phyloP scores from a whole-genome alignment of 2,329 filamentous ascomycete genomes.

The Scedosporium apiospermum region DNA sequence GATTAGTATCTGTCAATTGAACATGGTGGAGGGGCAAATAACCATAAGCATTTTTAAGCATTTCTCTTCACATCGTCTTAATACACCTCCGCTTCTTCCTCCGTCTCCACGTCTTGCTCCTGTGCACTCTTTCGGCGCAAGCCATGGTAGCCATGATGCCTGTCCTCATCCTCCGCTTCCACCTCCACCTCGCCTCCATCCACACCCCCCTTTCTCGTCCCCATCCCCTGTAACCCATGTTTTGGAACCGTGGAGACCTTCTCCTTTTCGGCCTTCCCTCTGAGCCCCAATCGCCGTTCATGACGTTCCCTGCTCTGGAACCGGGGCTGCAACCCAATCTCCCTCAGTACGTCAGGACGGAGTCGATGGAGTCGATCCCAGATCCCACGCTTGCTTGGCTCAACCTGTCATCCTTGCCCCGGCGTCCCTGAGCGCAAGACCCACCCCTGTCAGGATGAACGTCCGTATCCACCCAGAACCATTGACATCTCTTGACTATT shows the following conservation, averaged over 20 bases:
- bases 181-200: neutral
- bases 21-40: too few species aligned
- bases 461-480: conserved; percentile 12
- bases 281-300: neutral
- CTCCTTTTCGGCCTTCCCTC: neutral
- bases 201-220: neutral
- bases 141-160: too few species aligned
- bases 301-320: conserved; percentile 1
- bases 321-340: neutral
- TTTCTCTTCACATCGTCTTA: too few species aligned
- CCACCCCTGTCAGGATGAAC: conserved; percentile 24
- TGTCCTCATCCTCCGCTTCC: neutral
- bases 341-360: neutral
- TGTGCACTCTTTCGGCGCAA: too few species aligned
- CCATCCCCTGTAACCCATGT: conserved; percentile 3
- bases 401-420: conserved; percentile 14
- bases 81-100: too few species aligned
- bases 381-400: neutral
- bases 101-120: too few species aligned
- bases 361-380: neutral
- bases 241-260: conserved; percentile 6
- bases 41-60: too few species aligned
- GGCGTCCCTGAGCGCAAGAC: conserved; percentile 10
- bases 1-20: neutral
- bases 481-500: conserved; percentile 26